These are phyloP conservation scores for Microbotryum violaceum DNA, from an alignment of 1,284 basidiomycete genomes.

Conservation along the genomic window DNA sequence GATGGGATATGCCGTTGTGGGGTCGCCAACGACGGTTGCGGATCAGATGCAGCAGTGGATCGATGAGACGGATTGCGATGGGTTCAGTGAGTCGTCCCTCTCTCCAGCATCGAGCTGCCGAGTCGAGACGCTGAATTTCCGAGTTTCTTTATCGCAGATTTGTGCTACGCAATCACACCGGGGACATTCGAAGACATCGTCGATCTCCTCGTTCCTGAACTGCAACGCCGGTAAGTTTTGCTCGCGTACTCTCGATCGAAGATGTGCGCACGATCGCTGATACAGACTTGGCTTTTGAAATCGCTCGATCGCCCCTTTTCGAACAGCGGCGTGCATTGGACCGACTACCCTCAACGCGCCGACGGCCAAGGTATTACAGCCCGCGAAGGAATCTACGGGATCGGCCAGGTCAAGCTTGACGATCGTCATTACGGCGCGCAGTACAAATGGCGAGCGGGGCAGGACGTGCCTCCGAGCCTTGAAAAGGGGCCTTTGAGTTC, in stretches of 20 bases:
- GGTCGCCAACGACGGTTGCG: slow-evolving; percentile 22
- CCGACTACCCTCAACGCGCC: slow-evolving; percentile 31
- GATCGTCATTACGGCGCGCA: slow-evolving; percentile 35
- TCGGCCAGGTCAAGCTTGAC: slow-evolving; percentile 33
- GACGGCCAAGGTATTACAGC: slow-evolving; percentile 33
- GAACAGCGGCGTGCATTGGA: slow-evolving; percentile 35
- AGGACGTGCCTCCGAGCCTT: slow-evolving; percentile 15
- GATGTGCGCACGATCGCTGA: no score
- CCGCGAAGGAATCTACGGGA: slow-evolving; percentile 37
- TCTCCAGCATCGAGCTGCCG: no score
- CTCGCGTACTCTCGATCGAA: neutral
- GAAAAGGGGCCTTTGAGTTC: neutral
- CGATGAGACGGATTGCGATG: slow-evolving; percentile 34
- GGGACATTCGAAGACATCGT: slow-evolving; percentile 32
- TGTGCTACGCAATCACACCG: slow-evolving; percentile 20
- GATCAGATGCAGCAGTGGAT: slow-evolving; percentile 36
- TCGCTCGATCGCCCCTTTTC: no score
- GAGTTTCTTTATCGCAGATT: neutral
- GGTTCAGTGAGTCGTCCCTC: slow-evolving; percentile 29
- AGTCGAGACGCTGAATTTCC: neutral
- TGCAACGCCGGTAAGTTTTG: slow-evolving; percentile 21
- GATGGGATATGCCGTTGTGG: slow-evolving; percentile 34
- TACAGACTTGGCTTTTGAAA: no score
- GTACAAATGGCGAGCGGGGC: slow-evolving; percentile 37
- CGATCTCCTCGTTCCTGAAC: slow-evolving; percentile 35